phyloP scores from a whole-genome alignment of 1,284 basidiomycete species.

The Nidula niveotomentosa region DNA sequence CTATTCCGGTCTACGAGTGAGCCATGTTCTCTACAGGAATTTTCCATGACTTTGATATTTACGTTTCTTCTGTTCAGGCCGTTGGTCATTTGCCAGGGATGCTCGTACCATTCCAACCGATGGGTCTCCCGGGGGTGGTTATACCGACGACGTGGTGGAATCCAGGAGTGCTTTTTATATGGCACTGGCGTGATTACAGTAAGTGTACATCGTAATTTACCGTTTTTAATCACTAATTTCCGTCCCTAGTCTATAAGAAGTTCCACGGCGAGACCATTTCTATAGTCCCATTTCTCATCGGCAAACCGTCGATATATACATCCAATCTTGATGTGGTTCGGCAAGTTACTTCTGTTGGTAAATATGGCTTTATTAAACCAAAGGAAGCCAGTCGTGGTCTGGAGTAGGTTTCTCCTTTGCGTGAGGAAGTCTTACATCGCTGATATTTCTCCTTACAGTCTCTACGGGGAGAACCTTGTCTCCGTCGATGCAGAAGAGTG shows the following conservation, averaged over 20 bases:
- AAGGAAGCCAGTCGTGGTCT: slow-evolving; percentile 24
- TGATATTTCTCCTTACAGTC: slow-evolving; percentile 19
- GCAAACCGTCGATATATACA: slow-evolving; percentile 38
- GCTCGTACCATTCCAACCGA: slow-evolving; percentile 37
- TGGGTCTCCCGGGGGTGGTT: slow-evolving; percentile 31
- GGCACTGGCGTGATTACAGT: slow-evolving; percentile 34
- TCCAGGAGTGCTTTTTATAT: slow-evolving; percentile 32
- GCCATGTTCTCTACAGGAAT: neutral
- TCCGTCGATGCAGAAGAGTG: slow-evolving; percentile 43
- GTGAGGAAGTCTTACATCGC: neutral
- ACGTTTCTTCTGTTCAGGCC: slow-evolving; percentile 17
- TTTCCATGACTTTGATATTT: neutral
- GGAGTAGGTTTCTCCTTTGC: slow-evolving; percentile 21
- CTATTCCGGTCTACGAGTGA: slow-evolving; percentile 11
- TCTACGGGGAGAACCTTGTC: slow-evolving; percentile 47
- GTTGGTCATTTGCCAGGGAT: slow-evolving; percentile 35
- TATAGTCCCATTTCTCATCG: slow-evolving; percentile 40
- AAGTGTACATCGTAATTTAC: slow-evolving; percentile 1
- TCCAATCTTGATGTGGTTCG: slow-evolving; percentile 47
- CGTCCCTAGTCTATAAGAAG: slow-evolving; percentile 15
- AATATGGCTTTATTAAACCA: slow-evolving; percentile 41
- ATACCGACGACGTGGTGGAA: slow-evolving; percentile 48
- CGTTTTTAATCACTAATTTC: neutral
- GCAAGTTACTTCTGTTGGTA: slow-evolving; percentile 39
- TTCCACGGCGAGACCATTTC: slow-evolving; percentile 41